A percentile compares a stretch with the other conserved stretches of the same genome.
phyloP scores from a whole-genome alignment of 1,139 yeast genomes.

The Scheffersomyces segobiensis region DNA sequence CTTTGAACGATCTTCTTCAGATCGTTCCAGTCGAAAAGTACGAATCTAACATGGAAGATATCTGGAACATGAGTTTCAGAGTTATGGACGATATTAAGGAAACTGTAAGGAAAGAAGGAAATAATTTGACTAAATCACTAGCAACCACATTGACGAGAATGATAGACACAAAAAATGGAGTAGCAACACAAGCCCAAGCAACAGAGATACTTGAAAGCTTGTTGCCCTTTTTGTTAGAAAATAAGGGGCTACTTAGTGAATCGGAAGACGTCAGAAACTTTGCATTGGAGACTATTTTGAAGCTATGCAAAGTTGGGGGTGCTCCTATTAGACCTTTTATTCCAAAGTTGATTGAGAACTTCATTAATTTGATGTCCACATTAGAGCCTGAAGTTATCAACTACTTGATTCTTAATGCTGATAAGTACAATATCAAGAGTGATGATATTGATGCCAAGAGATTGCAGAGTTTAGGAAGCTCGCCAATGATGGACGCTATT shows the following conservation, averaged over 20 bases:
- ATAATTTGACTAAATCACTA: slow-evolving; percentile 63
- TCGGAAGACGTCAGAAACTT: slow-evolving; percentile 82
- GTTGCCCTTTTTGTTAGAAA: slow-evolving; percentile 79
- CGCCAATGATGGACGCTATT: slow-evolving; percentile 89
- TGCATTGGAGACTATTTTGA: slow-evolving; percentile 71
- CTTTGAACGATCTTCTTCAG: slow-evolving; percentile 69
- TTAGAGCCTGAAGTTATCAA: slow-evolving; percentile 90
- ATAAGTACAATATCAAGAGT: slow-evolving; percentile 73
- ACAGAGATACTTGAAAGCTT: slow-evolving; percentile 56
- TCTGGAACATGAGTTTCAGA: slow-evolving; percentile 90
- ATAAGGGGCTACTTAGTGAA: slow-evolving; percentile 77
- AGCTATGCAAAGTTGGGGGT: slow-evolving; percentile 65
- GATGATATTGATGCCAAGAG: slow-evolving; percentile 79
- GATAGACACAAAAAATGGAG: slow-evolving; percentile 39
- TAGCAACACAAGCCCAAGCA: slow-evolving; percentile 42
- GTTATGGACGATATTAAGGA: slow-evolving; percentile 93
- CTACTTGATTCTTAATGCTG: slow-evolving; percentile 84
- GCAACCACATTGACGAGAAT: slow-evolving; percentile 64
- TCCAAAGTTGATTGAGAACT: slow-evolving; percentile 67
- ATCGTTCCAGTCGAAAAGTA: slow-evolving; percentile 56
- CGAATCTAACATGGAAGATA: slow-evolving; percentile 56
- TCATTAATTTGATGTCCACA: slow-evolving; percentile 75
- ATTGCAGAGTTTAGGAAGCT: slow-evolving; percentile 68
- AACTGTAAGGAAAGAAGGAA: slow-evolving; percentile 84
- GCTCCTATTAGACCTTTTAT: slow-evolving; percentile 64